Conservation (phyloP, 1,139 yeast genomes). For the Nadsonia commutata region DNA sequence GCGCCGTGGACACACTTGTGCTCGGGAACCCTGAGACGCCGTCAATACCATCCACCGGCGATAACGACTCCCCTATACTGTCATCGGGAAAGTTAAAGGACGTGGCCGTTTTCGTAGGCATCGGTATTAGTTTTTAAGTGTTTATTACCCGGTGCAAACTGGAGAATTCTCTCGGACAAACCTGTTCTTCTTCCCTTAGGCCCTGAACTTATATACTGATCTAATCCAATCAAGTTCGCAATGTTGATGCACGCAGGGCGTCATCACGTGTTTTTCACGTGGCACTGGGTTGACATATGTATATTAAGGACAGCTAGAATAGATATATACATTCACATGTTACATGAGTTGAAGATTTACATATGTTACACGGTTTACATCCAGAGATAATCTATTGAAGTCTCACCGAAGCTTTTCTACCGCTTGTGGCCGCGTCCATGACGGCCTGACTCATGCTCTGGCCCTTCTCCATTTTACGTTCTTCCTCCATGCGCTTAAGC, state of each 20-base stretch:
- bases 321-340: too few relatives aligned
- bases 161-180: too few relatives aligned
- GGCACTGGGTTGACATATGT: too few relatives aligned
- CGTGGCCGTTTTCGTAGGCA: neutral
- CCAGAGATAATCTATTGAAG: neutral
- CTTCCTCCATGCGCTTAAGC: constrained; percentile 12
- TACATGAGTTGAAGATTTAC: too few relatives aligned
- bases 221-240: too few relatives aligned
- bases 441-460: neutral
- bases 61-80: neutral
- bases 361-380: too few relatives aligned
- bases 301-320: too few relatives aligned
- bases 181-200: too few relatives aligned
- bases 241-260: too few relatives aligned
- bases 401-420: neutral
- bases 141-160: too few relatives aligned
- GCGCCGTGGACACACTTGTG: neutral
- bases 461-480: neutral
- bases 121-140: neutral
- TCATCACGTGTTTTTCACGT: too few relatives aligned
- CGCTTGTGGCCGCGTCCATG: neutral
- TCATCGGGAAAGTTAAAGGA: neutral
- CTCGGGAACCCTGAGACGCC: neutral
- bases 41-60: neutral
- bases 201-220: too few relatives aligned